Conservation (phyloP, 225 moss, liverwort and hornwort genomes). For the Anthoceros angustus region DNA sequence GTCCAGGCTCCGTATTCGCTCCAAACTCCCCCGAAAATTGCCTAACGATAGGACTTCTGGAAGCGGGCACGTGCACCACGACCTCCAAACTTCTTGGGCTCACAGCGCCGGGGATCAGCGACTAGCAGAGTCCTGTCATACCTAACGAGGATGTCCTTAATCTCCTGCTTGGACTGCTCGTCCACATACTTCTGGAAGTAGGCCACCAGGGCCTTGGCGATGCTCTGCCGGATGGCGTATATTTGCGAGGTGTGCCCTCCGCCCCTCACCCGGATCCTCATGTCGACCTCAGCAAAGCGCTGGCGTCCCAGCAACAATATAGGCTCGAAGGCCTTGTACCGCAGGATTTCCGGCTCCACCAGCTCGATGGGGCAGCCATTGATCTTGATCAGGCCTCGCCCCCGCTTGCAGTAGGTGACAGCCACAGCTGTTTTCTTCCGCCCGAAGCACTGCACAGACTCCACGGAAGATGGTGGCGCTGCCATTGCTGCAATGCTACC, state of each 20-base stretch:
- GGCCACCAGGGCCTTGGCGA: slow-evolving; percentile 1
- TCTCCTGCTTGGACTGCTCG: slow-evolving; percentile 1
- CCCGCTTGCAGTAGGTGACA: not conserved
- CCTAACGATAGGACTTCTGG: not conserved
- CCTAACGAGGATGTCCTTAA: not conserved
- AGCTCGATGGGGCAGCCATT: slow-evolving; percentile 4
- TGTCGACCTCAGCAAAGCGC: slow-evolving; percentile 2
- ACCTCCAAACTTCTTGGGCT: slow-evolving; percentile 2
- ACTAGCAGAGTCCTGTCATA: slow-evolving; percentile 3
- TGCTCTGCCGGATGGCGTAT: not conserved
- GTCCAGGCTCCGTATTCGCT: not conserved
- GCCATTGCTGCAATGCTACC: not conserved
- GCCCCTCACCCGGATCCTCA: not conserved
- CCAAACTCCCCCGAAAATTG: not conserved
- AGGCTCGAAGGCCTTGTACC: slow-evolving; percentile 2
- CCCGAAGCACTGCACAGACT: slow-evolving; percentile 2
- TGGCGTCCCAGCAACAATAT: not conserved
- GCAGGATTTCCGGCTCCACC: not conserved
- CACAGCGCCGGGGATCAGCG: not conserved
- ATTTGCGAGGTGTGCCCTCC: slow-evolving; percentile 3
- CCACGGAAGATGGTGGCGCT: not conserved
- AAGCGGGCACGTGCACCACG: slow-evolving; percentile 1
- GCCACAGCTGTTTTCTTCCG: not conserved
- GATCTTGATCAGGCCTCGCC: not conserved
- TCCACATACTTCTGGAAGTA: slow-evolving; percentile 6